Percentiles rank a stretch among this genome's conserved stretches.
These are phyloP conservation scores for Gossypium bickii DNA, from an alignment of 345 rosid genomes.

Conservation along the genomic window DNA sequence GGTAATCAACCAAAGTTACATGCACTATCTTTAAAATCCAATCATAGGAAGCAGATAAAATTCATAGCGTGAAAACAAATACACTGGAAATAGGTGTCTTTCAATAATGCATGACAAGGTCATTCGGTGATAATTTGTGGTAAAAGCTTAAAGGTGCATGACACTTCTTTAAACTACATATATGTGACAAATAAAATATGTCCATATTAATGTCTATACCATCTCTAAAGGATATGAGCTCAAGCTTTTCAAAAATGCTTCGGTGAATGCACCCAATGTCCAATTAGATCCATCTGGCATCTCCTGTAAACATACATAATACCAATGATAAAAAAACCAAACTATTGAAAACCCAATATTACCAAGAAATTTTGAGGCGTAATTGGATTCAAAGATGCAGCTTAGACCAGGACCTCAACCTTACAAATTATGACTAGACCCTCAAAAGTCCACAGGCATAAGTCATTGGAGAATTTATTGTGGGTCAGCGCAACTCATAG, in stretches of 20 bases:
- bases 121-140: neutral
- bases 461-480: neutral
- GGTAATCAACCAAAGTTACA: neutral
- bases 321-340: neutral
- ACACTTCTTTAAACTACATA: neutral
- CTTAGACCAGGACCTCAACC: neutral
- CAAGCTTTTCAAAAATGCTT: conserved; percentile 46
- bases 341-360: neutral
- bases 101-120: neutral
- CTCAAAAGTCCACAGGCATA: neutral
- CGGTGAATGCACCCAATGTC: conserved; percentile 62
- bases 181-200: conserved; percentile 4
- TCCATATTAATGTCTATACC: conserved; percentile 9
- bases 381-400: neutral
- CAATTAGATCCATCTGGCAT: conserved; percentile 45
- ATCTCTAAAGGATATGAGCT: conserved; percentile 77
- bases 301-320: conserved; percentile 35
- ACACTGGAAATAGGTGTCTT: neutral
- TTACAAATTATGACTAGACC: neutral
- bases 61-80: neutral
- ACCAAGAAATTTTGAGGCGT: neutral
- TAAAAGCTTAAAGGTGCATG: neutral
- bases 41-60: neutral
- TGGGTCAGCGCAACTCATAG: neutral
- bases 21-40: neutral